Base-by-base conservation (phyloP, 352 stramenopile genomes). In the Phytophthora foliorum region DNA sequence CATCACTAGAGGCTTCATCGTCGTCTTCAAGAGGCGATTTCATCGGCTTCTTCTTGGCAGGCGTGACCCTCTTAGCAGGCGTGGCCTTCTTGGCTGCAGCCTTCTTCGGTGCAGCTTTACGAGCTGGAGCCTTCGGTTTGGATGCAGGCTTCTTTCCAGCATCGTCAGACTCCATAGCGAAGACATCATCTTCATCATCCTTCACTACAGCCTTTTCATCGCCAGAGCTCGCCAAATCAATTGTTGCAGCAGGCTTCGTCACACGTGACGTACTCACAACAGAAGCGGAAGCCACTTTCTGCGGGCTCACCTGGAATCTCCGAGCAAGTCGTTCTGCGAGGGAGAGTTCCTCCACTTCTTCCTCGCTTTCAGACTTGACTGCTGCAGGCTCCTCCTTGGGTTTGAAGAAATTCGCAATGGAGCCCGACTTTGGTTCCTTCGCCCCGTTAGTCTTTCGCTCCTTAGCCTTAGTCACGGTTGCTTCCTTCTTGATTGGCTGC, bases 341-440 rank as follows among this genome's bases (percentile, higher is more conserved):
- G 3, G 88, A 94, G 19, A 95, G 71, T 11, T 93, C 82, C 32
- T 94, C 86, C 0, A 92, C 49, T 25, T 95, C 87, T 22, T 87
- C 81, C 29, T 88, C 82, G 17, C 72, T 74, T 45, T 80, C 77
- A 11, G 66, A 51, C 45, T 86, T 80, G 29, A 67, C 63, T 17
- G 59, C 55, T 16, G 57, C 45, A 21, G 69, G 67, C 13, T 69
- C 45, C 51, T 75, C 32, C 55, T 81, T 82, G 6, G 58, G 25
- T 38, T 84, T 78, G n/a, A 93, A 90, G 68, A 91, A 90, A 4
- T 81, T 63, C 1, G 77, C 80, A 48, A 90, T 89, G 10, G 68
- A 36, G 2, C 72, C 74, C 17, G 67, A 32, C 44, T 84, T 81
- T 11, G 55, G 4, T 57, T 65, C 66, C 22, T 69, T 78, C 17